Base-by-base conservation (phyloP, 805 yeast genomes). In the Candida endomychidarum region DNA sequence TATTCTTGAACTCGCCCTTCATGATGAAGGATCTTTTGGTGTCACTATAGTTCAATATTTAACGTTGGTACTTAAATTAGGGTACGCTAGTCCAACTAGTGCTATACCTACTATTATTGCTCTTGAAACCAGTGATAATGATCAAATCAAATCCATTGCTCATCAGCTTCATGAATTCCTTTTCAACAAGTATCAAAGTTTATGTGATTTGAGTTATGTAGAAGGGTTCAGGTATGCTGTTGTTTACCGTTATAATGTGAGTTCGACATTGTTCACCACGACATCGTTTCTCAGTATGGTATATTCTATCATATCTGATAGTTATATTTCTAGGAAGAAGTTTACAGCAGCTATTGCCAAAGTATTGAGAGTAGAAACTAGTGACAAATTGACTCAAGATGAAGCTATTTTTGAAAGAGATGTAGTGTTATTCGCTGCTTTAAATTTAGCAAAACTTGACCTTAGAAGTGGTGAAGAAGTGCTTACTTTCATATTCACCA, bases 81-180 rank as follows among this genome's bases (percentile, higher is more conserved):
- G 95, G 0, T 83, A 77, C 58, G 83, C 84, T 0, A 86, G 83
- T 52, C 96, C 96, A 1, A 74, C 84, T 41, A 51, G 75, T 4
- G 77, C 87, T 51, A 74, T 82, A 5, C 76, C 89, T 0, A 81
- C 89, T 0, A 68, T 86, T 0, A 72, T 86, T 41, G 91, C 91
- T 0, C 62, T 88, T 24, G 80, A 81, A 42, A 68, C 85, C 0
- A 78, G 87, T 0, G 59, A 65, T 1, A 59, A 65, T 12, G 55
- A 53, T 3, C 53, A 58, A 8, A 67, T 84, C 12, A 65, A 73
- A 22, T 56, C 55, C 2, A 59, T 72, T 8, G 87, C 89, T 0
- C 42, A 65, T 1, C 70, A 67, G 0, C 60, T 85, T 40, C 85
- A 84, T 49, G 53, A 55, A 15, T 77, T 72, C 7, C 51, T 87